A percentile compares a stretch with the other conserved stretches of the same genome.
Evolutionary conservation across 768 basidiomycete species (phyloP).

Genomic region (Boletus rufocinnamomeus): DNA sequence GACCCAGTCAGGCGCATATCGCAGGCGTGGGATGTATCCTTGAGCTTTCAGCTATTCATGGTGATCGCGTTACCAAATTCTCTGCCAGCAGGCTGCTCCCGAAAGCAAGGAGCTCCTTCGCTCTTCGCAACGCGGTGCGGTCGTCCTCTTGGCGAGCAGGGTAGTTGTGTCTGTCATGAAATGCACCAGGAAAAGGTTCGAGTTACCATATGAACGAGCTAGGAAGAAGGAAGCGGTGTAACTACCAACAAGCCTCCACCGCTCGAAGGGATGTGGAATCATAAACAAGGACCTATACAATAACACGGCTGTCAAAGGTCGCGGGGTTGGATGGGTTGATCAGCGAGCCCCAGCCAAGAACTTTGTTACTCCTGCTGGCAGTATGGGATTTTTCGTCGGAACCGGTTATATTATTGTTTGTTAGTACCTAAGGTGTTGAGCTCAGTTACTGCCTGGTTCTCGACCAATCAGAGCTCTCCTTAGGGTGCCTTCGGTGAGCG

Average conservation of each 20-base stretch:
- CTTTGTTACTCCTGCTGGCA: background rate
- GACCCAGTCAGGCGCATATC: background rate
- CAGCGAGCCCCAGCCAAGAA: background rate
- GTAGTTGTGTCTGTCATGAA: background rate
- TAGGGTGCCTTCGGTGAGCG: background rate
- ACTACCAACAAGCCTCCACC: too few relatives aligned
- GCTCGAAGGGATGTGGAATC: background rate
- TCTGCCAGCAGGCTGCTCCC: background rate
- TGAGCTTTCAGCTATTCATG: background rate
- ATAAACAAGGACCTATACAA: background rate
- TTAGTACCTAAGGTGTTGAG: background rate
- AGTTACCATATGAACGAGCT: background rate
- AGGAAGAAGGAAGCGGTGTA: background rate
- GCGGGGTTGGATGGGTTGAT: background rate
- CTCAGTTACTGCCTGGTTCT: background rate
- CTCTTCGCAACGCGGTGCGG: background rate
- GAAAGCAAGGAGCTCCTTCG: background rate
- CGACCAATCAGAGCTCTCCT: background rate
- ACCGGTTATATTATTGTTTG: background rate
- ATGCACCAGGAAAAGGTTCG: too few relatives aligned
- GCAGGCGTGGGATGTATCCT: slow-evolving; percentile 6
- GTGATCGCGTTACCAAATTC: background rate
- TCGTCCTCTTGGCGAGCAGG: background rate
- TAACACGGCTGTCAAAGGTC: background rate
- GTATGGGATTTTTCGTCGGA: background rate